Base-by-base conservation (phyloP, 257 asterid species). In the Plantago elongata region DNA sequence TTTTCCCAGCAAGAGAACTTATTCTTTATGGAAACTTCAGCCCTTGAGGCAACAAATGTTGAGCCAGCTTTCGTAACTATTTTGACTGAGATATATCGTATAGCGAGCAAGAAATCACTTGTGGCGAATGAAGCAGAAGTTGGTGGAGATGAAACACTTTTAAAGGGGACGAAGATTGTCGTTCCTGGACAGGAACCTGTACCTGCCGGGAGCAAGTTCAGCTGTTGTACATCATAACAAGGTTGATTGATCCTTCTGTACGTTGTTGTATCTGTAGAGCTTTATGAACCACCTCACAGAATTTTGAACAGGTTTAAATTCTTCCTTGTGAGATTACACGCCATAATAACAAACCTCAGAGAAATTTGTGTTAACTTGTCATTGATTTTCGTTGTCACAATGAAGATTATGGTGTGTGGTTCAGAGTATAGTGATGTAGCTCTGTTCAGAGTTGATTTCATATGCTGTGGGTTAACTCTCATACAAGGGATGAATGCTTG, bases 21-120 rank as follows among this genome's bases (percentile, higher is more conserved):
- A 38, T 90, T 80, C 83, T 90, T 87, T 57, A 83, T 83, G 93
- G 97, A 90, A 81, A 86, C 96, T 69, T 86, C 96, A 11, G 96
- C 96, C 13, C 84, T 83, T 13, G 93, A 88, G 74, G 84, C 95
- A 51, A 84, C 85, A 37, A 90, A 90, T 51, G 97, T 90, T 7
- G 95, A 90, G 57, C 86, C 88, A 13, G 92, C 95, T 61, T 90
- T 90, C 70, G 29, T 74, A 50, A 83, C 79, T 27, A 73, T 87
- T 45, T 72, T 87, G 45, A 78, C 88, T 9, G 92, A 87, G 78
- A 90, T 90, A 37, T 90, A 86, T 70, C 86, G 88, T 13, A 82
- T 87, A 42, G 83, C 76, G 60, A 81, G 86, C 83, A 90, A 86
- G 78, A 90, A 84, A 72, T 64, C 91, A 6, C 95, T 90, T 3